Evolutionary conservation across 1,139 yeast genomes (phyloP), one percentile per base, ranked within the genome.

Genomic region (Scheffersomyces stambukii): DNA sequence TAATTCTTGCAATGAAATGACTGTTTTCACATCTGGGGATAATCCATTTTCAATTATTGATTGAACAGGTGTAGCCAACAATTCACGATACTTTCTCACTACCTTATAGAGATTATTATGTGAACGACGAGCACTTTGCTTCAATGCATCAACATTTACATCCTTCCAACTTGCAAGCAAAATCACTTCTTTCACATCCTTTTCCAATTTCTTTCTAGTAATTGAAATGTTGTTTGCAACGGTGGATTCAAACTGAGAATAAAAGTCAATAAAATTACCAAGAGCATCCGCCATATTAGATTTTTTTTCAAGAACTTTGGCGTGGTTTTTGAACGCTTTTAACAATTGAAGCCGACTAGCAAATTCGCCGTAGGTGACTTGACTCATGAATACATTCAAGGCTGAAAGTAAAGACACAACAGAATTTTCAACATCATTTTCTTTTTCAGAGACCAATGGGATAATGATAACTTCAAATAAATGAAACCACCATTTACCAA

Each of bases 161-260:
- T 93, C 99, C 46, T 89, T 88, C 97, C 98, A 93, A 49, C 96
- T 84, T 1, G 97, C 96, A 17, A 93, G 65, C 28, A 86, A 60
- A 28, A 91, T 86, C 4, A 88, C 81, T 36, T 93, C 98, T 24
- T 77, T 69, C 15, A 91, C 74, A 31, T 86, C 91, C 48, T 88
- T 89, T 37, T 81, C 88, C 22, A 91, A 59, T 6, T 58, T 55
- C 42, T 69, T 74, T 48, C 70, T 76, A 1, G 69, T 67, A 1
- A 53, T 51, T 0, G 44, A 47, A 15, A 88, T 54, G 11, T 61
- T 57, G 0, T 70, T 71, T 2, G 54, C 50, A 12, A 89, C 60
- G 4, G 55, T 49, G 0, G 72, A 62, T 6, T 51, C 33, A 46
- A 83, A 91, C 47, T 83, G 95, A 16, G 62, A 61, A 50, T 82